Conservation (phyloP, 164 flowering plant genomes). For the Houttuynia cordata region DNA sequence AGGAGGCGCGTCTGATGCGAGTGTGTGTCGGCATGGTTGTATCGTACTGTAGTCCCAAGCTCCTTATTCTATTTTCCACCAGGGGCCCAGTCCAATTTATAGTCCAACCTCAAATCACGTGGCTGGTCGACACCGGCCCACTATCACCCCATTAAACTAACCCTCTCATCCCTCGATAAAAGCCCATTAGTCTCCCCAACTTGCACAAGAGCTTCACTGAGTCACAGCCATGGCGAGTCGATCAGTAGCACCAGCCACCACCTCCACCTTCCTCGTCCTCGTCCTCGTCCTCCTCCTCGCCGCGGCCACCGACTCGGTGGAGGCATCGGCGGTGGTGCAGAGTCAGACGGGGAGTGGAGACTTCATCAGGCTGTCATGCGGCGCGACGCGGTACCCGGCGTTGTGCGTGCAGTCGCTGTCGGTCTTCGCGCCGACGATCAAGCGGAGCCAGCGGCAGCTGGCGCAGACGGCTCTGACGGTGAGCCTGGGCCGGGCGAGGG, state of each 20-base stretch:
- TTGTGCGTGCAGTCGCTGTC: conserved; percentile 20
- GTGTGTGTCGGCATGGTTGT: neutral
- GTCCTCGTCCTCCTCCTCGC: neutral
- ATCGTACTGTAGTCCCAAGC: neutral
- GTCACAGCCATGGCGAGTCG: neutral
- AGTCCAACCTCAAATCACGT: neutral
- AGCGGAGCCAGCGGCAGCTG: conserved; percentile 17
- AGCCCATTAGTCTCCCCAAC: neutral
- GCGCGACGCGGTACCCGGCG: conserved; percentile 15
- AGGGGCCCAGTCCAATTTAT: neutral
- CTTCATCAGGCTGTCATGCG: conserved; percentile 23
- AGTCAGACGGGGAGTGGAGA: neutral
- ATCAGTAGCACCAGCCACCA: neutral
- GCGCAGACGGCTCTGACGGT: conserved; percentile 19
- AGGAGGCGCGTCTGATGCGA: neutral
- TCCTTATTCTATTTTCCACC: neutral
- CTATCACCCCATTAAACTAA: neutral
- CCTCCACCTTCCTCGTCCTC: conserved; percentile 2
- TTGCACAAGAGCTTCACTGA: neutral
- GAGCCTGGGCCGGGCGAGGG: conserved; percentile 16
- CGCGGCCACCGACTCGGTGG: neutral
- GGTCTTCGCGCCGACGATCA: conserved; percentile 9
- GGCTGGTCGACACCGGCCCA: neutral
- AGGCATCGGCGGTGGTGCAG: neutral
- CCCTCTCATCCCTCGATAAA: too few relatives aligned